Conservation (phyloP, 2,329 filamentous ascomycete genomes). For the Hypoxylon sp. region DNA sequence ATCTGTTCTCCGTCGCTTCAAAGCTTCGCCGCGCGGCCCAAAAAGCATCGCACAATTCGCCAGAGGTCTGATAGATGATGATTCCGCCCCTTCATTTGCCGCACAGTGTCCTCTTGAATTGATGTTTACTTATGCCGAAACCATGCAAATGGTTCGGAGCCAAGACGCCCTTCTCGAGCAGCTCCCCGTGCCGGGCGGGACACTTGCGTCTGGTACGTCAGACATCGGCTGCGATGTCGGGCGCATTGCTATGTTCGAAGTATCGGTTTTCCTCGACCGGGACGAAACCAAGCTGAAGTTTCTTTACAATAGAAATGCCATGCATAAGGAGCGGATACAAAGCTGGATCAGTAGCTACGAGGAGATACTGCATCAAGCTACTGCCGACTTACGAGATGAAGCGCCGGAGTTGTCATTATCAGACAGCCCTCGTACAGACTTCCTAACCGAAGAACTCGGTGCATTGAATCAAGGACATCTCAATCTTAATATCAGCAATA, state of each 20-base stretch:
- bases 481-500: slow-evolving; percentile 54
- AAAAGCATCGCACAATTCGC: slow-evolving; percentile 61
- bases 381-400: slow-evolving; percentile 52
- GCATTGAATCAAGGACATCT: slow-evolving; percentile 54
- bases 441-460: slow-evolving; percentile 56
- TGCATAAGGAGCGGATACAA: slow-evolving; percentile 54
- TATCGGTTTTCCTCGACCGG: slow-evolving; percentile 57
- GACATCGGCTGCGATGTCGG: slow-evolving; percentile 57
- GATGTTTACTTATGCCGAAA: slow-evolving; percentile 65
- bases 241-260: slow-evolving; percentile 60
- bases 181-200: slow-evolving; percentile 52
- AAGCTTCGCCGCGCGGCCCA: slow-evolving; percentile 58
- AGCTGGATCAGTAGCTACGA: slow-evolving; percentile 60
- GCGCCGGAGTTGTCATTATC: slow-evolving; percentile 59
- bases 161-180: slow-evolving; percentile 60
- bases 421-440: slow-evolving; percentile 58
- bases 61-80: slow-evolving; percentile 45
- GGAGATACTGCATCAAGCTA: slow-evolving; percentile 54
- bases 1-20: slow-evolving; percentile 60
- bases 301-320: slow-evolving; percentile 54
- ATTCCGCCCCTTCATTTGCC: slow-evolving; percentile 45
- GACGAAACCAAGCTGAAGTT: slow-evolving; percentile 57
- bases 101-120: slow-evolving; percentile 63
- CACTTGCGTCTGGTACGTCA: slow-evolving; percentile 50
- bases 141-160: slow-evolving; percentile 57